Evolutionary conservation across 768 basidiomycete genomes (phyloP).

Genomic region (Amanita rimosa): DNA sequence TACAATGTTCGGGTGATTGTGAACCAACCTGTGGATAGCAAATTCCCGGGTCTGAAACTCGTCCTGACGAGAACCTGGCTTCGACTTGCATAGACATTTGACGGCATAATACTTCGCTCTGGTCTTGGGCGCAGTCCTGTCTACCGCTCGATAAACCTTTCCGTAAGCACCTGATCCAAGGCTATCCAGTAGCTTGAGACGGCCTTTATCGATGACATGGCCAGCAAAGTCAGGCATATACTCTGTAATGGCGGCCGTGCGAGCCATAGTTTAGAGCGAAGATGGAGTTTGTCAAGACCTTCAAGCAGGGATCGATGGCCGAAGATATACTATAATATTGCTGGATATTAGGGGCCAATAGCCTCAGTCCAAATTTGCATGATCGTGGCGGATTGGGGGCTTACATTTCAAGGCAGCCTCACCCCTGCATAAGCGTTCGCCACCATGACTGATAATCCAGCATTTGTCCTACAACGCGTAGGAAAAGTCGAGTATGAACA

Average conservation of each 20-base stretch:
- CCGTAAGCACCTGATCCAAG: constrained; percentile 73
- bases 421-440: not conserved
- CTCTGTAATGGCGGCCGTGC: constrained; percentile 23
- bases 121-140: constrained; percentile 27
- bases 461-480: constrained; percentile 66
- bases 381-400: not conserved
- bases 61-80: constrained; percentile 41
- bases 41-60: constrained; percentile 64
- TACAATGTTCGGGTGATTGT: constrained; percentile 52
- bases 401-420: no score
- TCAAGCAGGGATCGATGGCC: constrained; percentile 5
- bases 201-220: constrained; percentile 41
- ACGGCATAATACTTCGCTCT: constrained; percentile 47
- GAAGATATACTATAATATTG: not conserved
- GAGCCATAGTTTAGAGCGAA: constrained; percentile 23
- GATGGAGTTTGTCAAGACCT: constrained; percentile 8
- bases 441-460: constrained; percentile 60
- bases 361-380: not conserved
- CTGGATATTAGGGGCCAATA: constrained; percentile 4
- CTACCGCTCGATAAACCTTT: constrained; percentile 64
- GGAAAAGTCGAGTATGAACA: constrained; percentile 63
- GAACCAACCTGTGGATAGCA: constrained; percentile 37
- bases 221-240: constrained; percentile 41
- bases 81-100: constrained; percentile 62
- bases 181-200: constrained; percentile 45